Conservation (phyloP, 2,329 filamentous ascomycete species). For the Metarhizium guizhouense region DNA sequence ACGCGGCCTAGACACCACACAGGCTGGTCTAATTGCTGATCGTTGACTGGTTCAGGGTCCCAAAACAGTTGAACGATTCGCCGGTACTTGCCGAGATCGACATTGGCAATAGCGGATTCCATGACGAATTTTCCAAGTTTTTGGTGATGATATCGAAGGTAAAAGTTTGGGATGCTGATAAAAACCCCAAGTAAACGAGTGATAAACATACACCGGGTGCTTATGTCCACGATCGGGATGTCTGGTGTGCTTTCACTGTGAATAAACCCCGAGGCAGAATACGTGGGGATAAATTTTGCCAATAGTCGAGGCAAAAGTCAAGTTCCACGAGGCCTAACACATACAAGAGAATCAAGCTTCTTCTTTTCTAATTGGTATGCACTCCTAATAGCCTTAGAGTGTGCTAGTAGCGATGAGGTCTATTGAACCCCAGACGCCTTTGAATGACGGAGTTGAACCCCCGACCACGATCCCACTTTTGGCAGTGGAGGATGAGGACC, state of each 20-base stretch:
- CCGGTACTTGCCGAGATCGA: slow-evolving; percentile 67
- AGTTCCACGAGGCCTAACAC: not conserved
- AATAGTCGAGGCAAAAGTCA: not conserved
- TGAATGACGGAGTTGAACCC: not conserved
- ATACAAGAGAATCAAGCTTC: not conserved
- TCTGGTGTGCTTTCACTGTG: not conserved
- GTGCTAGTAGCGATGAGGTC: not conserved
- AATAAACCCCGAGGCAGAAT: not conserved
- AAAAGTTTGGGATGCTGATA: not conserved
- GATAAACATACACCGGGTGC: not conserved
- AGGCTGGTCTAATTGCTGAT: slow-evolving; percentile 54
- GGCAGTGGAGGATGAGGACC: not conserved
- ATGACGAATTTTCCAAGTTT: slow-evolving; percentile 12
- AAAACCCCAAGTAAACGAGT: not conserved
- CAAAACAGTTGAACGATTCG: slow-evolving; percentile 86
- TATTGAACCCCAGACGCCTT: not conserved
- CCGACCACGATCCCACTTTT: not conserved
- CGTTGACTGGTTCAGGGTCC: slow-evolving; percentile 82
- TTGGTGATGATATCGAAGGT: not conserved
- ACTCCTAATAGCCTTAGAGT: not conserved
- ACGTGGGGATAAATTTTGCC: not conserved
- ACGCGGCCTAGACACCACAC: slow-evolving; percentile 72
- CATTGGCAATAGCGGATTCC: slow-evolving; percentile 38
- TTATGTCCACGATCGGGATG: not conserved
- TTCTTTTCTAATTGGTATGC: not conserved